Evolutionary conservation across 352 stramenopile genomes (phyloP).

Genomic region (Pythium chondricola): DNA sequence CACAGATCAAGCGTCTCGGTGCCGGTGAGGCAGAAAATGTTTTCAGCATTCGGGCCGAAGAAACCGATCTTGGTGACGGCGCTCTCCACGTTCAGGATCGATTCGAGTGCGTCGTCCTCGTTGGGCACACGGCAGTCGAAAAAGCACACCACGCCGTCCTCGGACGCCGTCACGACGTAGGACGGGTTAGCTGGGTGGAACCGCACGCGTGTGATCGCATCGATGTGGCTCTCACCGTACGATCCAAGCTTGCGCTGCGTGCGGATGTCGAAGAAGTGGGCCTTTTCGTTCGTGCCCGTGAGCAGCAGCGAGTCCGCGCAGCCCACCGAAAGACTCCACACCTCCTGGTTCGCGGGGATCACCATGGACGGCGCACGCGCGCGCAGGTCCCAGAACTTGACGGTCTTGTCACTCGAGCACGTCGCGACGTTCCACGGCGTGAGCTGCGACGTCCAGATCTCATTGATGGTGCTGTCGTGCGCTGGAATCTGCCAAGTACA

Average conservation of each 20-base stretch:
- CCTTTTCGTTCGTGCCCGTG: slow-evolving; percentile 64
- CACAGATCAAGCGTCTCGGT: slow-evolving; percentile 88
- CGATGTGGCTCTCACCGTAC: slow-evolving; percentile 87
- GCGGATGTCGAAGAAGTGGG: slow-evolving; percentile 78
- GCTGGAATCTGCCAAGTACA: slow-evolving; percentile 40
- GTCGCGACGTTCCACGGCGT: slow-evolving; percentile 66
- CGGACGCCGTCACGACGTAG: slow-evolving; percentile 85
- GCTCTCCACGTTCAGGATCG: slow-evolving; percentile 88
- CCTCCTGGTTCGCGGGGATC: slow-evolving; percentile 56
- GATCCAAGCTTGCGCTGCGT: slow-evolving; percentile 55
- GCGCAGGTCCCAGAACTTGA: slow-evolving; percentile 84
- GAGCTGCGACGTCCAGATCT: slow-evolving; percentile 66
- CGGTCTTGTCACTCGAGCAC: slow-evolving; percentile 79
- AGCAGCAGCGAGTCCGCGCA: slow-evolving; percentile 73
- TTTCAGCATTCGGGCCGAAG: slow-evolving; percentile 75
- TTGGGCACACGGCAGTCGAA: slow-evolving; percentile 81
- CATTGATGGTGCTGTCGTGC: slow-evolving; percentile 75
- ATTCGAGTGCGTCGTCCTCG: slow-evolving; percentile 86
- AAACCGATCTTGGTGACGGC: slow-evolving; percentile 83
- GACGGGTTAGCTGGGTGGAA: slow-evolving; percentile 75
- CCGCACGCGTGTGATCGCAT: slow-evolving; percentile 82
- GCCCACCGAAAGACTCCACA: slow-evolving; percentile 77
- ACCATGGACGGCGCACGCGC: slow-evolving; percentile 46
- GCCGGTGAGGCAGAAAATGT: slow-evolving; percentile 83
- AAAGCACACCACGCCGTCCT: slow-evolving; percentile 89